Evolutionary conservation across 169 alveolate species (phyloP).

Genomic region (Perkinsus olseni): DNA sequence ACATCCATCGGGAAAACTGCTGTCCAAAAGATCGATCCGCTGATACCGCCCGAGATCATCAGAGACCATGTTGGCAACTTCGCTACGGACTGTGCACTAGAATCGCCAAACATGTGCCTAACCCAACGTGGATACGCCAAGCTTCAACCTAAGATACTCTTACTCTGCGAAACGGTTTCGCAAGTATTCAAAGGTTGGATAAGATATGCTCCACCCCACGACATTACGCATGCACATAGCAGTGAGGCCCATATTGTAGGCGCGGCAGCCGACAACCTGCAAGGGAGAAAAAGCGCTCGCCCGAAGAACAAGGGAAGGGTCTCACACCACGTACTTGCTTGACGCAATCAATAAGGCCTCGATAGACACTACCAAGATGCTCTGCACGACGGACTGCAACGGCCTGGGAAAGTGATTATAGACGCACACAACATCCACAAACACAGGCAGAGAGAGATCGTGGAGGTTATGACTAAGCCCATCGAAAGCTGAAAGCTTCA

Average conservation of each 20-base stretch:
- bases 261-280: neutral
- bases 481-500: no score
- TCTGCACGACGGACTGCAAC: neutral
- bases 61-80: neutral
- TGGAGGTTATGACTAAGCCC: no score
- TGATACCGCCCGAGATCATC: neutral
- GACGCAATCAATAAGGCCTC: neutral
- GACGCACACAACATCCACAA: no score
- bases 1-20: neutral
- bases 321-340: neutral
- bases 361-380: neutral
- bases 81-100: neutral
- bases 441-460: no score
- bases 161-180: neutral
- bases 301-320: neutral
- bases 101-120: neutral
- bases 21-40: neutral
- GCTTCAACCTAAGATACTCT: neutral
- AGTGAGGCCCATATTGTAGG: neutral
- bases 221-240: neutral
- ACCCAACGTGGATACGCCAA: neutral
- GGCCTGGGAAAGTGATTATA: neutral
- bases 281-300: neutral
- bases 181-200: neutral
- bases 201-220: neutral